phyloP scores from a whole-genome alignment of 345 rosid genomes.

The Linum tenue region DNA sequence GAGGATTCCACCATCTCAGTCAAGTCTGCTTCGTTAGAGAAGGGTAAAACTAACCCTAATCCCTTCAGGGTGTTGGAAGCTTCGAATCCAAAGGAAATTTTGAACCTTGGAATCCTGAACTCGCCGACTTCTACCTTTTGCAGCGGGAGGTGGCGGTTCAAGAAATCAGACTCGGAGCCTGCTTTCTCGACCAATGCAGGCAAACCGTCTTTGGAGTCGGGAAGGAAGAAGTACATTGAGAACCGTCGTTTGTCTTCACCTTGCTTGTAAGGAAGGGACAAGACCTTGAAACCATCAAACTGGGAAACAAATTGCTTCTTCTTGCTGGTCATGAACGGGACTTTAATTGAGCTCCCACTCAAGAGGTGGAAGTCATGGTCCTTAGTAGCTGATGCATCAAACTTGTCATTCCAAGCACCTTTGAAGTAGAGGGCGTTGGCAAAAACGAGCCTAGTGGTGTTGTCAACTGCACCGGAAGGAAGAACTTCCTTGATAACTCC shows the following conservation, averaged over 20 bases:
- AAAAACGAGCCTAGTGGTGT: constrained; percentile 45
- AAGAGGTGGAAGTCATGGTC: constrained; percentile 58
- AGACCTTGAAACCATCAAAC: constrained; percentile 61
- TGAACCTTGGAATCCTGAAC: constrained; percentile 54
- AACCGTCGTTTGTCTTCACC: constrained; percentile 56
- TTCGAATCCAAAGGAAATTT: constrained; percentile 46
- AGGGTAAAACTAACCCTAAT: constrained; percentile 45
- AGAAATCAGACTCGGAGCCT: constrained; percentile 36
- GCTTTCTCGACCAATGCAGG: constrained; percentile 38
- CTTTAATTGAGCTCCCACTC: constrained; percentile 40
- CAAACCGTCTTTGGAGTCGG: constrained; percentile 53
- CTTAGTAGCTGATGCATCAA: constrained; percentile 41
- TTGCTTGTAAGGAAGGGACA: constrained; percentile 61
- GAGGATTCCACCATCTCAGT: constrained; percentile 53
- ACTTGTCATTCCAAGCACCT: constrained; percentile 67
- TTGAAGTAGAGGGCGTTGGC: constrained; percentile 80
- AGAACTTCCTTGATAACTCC: constrained; percentile 74
- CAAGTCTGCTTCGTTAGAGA: constrained; percentile 42
- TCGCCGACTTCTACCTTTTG: constrained; percentile 31
- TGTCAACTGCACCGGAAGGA: constrained; percentile 51
- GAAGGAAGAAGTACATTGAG: constrained; percentile 72
- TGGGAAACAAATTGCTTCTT: constrained; percentile 41
- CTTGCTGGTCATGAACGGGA: constrained; percentile 67
- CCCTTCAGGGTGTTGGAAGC: constrained; percentile 41
- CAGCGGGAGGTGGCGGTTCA: constrained; percentile 40